Evolutionary conservation across 345 rosid species (phyloP).

Genomic region (Arabidopsis suecica): DNA sequence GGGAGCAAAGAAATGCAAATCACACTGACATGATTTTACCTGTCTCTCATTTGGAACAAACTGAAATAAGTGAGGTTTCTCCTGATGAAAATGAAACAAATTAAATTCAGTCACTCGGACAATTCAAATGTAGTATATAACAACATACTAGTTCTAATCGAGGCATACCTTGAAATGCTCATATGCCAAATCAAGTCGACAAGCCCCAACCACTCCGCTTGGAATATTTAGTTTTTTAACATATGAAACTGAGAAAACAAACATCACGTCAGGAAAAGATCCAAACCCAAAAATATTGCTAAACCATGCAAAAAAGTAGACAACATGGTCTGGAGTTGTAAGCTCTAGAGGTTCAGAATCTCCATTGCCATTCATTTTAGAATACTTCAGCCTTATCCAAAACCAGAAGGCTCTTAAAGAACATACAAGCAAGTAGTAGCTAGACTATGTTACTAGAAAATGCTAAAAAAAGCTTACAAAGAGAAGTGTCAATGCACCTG

Average conservation of each 20-base stretch:
- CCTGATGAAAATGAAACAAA: conserved; percentile 55
- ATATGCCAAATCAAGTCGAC: conserved; percentile 97
- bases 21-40: conserved; percentile 46
- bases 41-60: conserved; percentile 97
- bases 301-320: neutral
- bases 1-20: conserved; percentile 15
- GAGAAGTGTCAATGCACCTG: conserved; percentile 57
- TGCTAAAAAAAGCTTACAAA: conserved; percentile 31
- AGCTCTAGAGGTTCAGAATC: neutral
- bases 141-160: conserved; percentile 13
- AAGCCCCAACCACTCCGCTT: conserved; percentile 95
- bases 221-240: conserved; percentile 90
- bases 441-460: neutral
- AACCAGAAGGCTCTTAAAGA: neutral
- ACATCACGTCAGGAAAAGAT: conserved; percentile 28
- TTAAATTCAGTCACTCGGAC: neutral
- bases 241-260: conserved; percentile 64
- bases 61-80: conserved; percentile 87
- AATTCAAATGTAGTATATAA: neutral
- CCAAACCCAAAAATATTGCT: conserved; percentile 24
- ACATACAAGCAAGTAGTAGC: conserved; percentile 2
- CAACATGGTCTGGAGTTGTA: neutral
- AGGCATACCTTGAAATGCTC: conserved; percentile 91
- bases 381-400: neutral
- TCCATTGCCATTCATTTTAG: neutral